phyloP scores from a whole-genome alignment of 768 basidiomycete genomes.

The Mycena metata region DNA sequence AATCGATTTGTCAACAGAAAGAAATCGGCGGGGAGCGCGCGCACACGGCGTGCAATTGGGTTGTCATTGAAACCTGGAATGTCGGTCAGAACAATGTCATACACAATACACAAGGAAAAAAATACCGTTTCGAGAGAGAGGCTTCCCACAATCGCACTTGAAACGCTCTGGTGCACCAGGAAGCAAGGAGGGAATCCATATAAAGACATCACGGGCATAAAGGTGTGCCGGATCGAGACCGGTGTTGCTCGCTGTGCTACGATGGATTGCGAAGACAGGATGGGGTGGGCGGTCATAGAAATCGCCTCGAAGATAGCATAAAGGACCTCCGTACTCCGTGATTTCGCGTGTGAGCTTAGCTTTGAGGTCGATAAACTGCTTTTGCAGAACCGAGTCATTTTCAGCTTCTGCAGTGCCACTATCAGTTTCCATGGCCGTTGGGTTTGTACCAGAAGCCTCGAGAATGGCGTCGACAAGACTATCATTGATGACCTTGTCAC shows the following conservation, averaged over 20 bases:
- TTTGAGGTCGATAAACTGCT: constrained; percentile 5
- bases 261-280: constrained; percentile 4
- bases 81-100: not conserved
- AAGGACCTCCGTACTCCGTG: not conserved
- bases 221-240: not conserved
- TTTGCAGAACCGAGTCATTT: no score
- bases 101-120: not conserved
- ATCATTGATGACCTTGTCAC: no score
- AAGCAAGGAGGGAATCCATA: not conserved
- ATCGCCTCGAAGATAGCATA: constrained; percentile 8
- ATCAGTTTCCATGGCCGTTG: not conserved
- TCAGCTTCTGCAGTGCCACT: not conserved
- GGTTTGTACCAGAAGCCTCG: not conserved
- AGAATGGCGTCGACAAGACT: not conserved
- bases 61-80: not conserved
- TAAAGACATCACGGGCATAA: not conserved
- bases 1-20: constrained; percentile 3
- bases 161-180: not conserved
- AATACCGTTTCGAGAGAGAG: not conserved
- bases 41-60: not conserved
- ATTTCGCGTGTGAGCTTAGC: not conserved
- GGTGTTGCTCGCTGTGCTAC: no score
- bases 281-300: constrained; percentile 10
- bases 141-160: not conserved
- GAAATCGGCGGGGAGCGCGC: not conserved